Percentiles rank a stretch among this genome's conserved stretches.
phyloP scores from a whole-genome alignment of 306 rosid genomes.

The Quercus gilva region DNA sequence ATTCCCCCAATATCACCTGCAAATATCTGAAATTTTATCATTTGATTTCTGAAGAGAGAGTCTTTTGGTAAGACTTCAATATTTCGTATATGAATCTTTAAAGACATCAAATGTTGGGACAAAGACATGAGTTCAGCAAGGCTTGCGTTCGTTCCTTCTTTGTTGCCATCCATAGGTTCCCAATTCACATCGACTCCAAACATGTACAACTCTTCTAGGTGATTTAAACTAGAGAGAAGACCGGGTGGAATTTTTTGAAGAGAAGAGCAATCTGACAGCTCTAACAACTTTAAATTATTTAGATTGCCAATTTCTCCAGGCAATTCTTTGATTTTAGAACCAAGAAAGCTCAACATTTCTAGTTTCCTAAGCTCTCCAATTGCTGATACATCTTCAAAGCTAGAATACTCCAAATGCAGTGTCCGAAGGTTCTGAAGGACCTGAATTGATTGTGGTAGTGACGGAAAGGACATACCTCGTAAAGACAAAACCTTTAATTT shows the following conservation, averaged over 20 bases:
- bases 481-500: background rate
- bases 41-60: too few relatives aligned
- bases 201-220: background rate
- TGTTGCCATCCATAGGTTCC: background rate
- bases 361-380: background rate
- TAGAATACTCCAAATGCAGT: background rate
- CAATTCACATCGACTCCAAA: too few relatives aligned
- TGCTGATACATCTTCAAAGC: too few relatives aligned
- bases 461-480: rapidly evolving
- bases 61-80: too few relatives aligned
- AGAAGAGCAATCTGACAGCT: rapidly evolving
- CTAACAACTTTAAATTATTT: background rate
- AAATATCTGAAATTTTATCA: too few relatives aligned
- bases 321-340: background rate
- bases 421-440: background rate
- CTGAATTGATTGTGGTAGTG: background rate
- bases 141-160: background rate
- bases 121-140: constrained; percentile 18
- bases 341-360: background rate
- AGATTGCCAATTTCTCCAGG: background rate
- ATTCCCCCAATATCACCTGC: rapidly evolving
- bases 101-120: background rate
- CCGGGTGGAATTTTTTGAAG: background rate
- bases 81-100: background rate
- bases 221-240: background rate